Percentiles rank a stretch among this genome's conserved stretches.
Conservation (phyloP, 257 asterid genomes). For the Solanum corneliomulleri region DNA sequence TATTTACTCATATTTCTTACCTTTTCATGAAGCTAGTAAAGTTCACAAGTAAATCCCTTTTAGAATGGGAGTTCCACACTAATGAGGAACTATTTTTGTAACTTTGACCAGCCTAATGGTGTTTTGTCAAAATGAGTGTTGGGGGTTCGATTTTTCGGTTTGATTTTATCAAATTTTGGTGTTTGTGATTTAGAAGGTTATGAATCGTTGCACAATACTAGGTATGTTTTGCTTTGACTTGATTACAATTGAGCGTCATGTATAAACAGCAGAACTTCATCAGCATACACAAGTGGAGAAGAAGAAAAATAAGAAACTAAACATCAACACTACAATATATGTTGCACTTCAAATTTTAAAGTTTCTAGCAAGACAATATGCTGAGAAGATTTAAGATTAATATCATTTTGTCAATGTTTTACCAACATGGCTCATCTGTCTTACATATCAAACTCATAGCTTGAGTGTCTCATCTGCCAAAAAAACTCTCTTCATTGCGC, state of each 20-base stretch:
- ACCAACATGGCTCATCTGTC: not conserved
- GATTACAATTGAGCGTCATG: too few relatives aligned
- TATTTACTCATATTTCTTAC: not conserved
- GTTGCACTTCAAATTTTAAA: not conserved
- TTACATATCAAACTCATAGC: not conserved
- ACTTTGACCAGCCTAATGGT: not conserved
- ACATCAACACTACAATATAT: not conserved
- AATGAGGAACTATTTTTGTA: not conserved
- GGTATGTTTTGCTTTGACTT: not conserved
- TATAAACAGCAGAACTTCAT: too few relatives aligned
- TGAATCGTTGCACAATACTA: not conserved
- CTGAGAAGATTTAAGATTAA: not conserved
- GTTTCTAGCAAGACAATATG: not conserved
- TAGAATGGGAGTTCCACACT: not conserved
- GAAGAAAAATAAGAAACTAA: too few relatives aligned
- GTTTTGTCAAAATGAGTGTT: not conserved
- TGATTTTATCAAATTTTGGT: too few relatives aligned
- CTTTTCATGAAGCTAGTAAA: not conserved
- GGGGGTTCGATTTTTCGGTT: accelerated
- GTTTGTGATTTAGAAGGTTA: not conserved
- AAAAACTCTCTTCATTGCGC: not conserved
- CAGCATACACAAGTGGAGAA: not conserved
- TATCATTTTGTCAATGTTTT: not conserved
- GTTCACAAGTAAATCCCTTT: not conserved
- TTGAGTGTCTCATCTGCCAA: not conserved